Percentiles rank a stretch among this genome's conserved stretches.
Evolutionary conservation across 305 asterid species (phyloP).

Genomic region (Plantago lanceolata): DNA sequence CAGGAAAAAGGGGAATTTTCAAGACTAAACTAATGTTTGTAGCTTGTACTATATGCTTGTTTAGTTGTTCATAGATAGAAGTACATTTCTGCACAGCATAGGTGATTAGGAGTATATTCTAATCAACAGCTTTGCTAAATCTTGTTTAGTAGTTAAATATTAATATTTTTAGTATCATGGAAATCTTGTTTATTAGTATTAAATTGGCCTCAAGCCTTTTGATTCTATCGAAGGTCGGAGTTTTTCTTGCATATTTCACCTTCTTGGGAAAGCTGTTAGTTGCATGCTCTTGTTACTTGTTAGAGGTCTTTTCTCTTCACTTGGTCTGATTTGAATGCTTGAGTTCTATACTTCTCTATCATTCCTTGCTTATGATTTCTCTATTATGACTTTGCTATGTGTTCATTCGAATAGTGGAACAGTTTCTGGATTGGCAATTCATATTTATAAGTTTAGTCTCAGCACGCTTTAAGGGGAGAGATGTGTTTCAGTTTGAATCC

Average conservation of each 20-base stretch:
- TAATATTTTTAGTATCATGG: too few species aligned
- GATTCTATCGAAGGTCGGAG: neutral
- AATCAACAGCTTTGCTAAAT: neutral
- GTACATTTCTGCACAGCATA: too few species aligned
- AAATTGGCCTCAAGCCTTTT: neutral
- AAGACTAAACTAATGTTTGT: too few species aligned
- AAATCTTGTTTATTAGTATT: too few species aligned
- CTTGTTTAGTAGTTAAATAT: neutral
- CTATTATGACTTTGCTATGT: too few species aligned
- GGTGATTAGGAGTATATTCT: too few species aligned
- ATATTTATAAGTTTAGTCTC: too few species aligned
- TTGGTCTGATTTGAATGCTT: neutral
- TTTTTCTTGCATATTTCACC: neutral
- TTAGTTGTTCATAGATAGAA: too few species aligned
- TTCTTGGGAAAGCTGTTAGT: neutral
- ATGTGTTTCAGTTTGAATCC: neutral
- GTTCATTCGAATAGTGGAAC: too few species aligned
- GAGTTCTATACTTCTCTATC: too few species aligned
- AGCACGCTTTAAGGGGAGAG: neutral
- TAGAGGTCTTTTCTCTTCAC: neutral
- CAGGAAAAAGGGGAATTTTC: neutral
- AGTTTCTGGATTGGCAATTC: neutral
- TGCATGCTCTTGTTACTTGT: neutral
- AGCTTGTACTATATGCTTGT: neutral
- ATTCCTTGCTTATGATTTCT: neutral